Evolutionary conservation across 176 grass and related monocot genomes (phyloP), one percentile per base, ranked within the genome.

Genomic region (Thinopyrum elongatum): DNA sequence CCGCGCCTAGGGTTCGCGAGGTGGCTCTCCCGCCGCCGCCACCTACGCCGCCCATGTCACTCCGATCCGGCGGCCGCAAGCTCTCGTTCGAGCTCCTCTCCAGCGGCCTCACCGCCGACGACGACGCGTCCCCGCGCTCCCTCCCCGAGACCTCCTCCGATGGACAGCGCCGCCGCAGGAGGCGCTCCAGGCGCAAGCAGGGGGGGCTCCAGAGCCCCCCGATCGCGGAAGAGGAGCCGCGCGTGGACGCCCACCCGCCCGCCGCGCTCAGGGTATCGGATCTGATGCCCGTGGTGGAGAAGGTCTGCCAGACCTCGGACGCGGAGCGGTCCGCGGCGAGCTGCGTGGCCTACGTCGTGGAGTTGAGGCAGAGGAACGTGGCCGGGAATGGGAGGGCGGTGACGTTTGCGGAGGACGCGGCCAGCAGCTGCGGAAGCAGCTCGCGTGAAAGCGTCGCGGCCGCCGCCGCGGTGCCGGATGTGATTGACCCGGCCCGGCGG

Each of bases 11-110:
- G 79, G 81, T 89, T 76, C 49, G 42, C 67, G 36, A 33, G 61
- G 60, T 62, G 14, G 41, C 35, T 2, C 44, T 36, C 75, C 38
- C 47, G 26, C 28, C 25, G 22, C 65, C 30, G 28, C 23, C 17
- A 13, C 70, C 68, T 12, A 35, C 58, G 81, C 77, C 28, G 68
- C 72, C 67, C 47, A 98, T 96, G 94, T 81, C 94, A 61, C 13
- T 90, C 80, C 86, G 90, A 96, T 96, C 92, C 31, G 79, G 62
- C 55, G 77, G 66, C 30, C 76, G 92, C 26, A 77, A 89, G 79
- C 88, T 96, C 79, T 96, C 97, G 55, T 99, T 96, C 90, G 94
- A 94, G 65, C 80, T 99, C 68, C 97, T 99, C 80, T 89, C 93
- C 72, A 77, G 73, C 34, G 82, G 86, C 68, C 86, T 76, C 59